phyloP scores from a whole-genome alignment of 768 basidiomycete genomes.

The Chalciporus piperatus region DNA sequence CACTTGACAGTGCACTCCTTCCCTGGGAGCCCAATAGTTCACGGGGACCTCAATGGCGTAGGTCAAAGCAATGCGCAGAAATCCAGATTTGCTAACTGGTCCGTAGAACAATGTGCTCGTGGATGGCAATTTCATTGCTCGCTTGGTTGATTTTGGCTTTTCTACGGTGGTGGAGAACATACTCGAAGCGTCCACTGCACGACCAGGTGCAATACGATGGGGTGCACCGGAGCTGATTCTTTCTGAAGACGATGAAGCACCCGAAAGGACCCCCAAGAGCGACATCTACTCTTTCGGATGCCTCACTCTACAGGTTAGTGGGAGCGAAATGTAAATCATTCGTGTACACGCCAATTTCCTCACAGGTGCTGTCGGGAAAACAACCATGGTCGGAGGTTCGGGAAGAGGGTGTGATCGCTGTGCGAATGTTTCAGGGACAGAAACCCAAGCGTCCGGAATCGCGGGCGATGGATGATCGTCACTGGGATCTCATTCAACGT shows the following conservation, averaged over 20 bases:
- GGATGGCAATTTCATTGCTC: constrained; percentile 27
- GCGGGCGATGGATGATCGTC: not conserved
- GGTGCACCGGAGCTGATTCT: constrained; percentile 36
- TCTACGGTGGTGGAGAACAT: constrained; percentile 20
- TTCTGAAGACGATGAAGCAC: constrained; percentile 7
- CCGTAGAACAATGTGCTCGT: constrained; percentile 15
- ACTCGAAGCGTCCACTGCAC: constrained; percentile 28
- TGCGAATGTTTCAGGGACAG: not conserved
- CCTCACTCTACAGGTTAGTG: constrained; percentile 19
- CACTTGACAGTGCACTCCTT: constrained; percentile 4
- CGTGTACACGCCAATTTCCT: not conserved
- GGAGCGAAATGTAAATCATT: not conserved
- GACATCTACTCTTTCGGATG: constrained; percentile 25
- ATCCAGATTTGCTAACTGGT: not conserved
- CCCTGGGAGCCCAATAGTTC: not conserved
- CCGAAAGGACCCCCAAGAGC: constrained; percentile 3
- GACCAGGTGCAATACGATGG: constrained; percentile 38
- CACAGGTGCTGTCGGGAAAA: not conserved
- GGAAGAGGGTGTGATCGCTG: constrained; percentile 3
- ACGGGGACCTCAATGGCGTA: constrained; percentile 9
- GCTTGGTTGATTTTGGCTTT: constrained; percentile 42
- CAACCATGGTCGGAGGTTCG: not conserved
- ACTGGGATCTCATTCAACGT: not conserved
- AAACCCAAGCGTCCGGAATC: not conserved
- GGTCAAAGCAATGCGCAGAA: not conserved